Conservation (phyloP, 495 filamentous ascomycete genomes). For the Penicillium alfredii region DNA sequence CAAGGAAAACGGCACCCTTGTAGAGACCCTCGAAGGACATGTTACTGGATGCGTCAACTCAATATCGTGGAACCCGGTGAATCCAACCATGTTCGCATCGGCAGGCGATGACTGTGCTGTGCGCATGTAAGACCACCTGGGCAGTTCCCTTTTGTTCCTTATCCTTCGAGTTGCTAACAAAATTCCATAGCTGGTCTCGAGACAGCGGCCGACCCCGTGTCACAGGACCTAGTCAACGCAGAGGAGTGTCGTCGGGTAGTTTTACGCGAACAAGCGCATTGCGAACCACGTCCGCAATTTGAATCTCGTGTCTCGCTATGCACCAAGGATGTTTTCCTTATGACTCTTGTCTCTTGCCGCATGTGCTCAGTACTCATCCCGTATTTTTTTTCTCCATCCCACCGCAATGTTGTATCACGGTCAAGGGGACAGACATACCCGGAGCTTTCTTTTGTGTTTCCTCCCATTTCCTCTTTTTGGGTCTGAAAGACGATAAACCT, state of each 20-base stretch:
- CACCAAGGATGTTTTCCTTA: background rate
- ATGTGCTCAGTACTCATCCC: slow-evolving; percentile 1
- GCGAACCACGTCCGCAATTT: slow-evolving; percentile 35
- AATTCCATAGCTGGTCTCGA: slow-evolving; percentile 33
- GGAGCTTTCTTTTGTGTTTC: slow-evolving; percentile 9
- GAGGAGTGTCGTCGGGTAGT: slow-evolving; percentile 26
- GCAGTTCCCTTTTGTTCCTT: background rate
- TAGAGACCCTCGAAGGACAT: slow-evolving; percentile 75
- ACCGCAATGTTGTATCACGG: slow-evolving; percentile 2
- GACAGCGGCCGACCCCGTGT: slow-evolving; percentile 24
- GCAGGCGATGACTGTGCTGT: slow-evolving; percentile 84
- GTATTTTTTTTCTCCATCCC: slow-evolving; percentile 4
- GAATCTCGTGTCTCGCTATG: slow-evolving; percentile 1
- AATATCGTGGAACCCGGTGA: slow-evolving; percentile 82
- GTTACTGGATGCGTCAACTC: slow-evolving; percentile 72
- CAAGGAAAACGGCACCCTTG: slow-evolving; percentile 66
- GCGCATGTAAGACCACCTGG: slow-evolving; percentile 64
- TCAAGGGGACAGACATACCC: slow-evolving; percentile 10
- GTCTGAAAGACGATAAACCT: slow-evolving; percentile 21
- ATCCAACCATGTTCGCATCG: slow-evolving; percentile 83
- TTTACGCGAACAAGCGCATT: slow-evolving; percentile 39
- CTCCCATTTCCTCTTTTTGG: too few species aligned
- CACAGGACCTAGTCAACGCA: slow-evolving; percentile 18
- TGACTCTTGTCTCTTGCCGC: background rate
- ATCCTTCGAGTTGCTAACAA: slow-evolving; percentile 16